Conservation (phyloP, 192 early-diverging fungal species). For the Gryganskiella cystojenkinii region DNA sequence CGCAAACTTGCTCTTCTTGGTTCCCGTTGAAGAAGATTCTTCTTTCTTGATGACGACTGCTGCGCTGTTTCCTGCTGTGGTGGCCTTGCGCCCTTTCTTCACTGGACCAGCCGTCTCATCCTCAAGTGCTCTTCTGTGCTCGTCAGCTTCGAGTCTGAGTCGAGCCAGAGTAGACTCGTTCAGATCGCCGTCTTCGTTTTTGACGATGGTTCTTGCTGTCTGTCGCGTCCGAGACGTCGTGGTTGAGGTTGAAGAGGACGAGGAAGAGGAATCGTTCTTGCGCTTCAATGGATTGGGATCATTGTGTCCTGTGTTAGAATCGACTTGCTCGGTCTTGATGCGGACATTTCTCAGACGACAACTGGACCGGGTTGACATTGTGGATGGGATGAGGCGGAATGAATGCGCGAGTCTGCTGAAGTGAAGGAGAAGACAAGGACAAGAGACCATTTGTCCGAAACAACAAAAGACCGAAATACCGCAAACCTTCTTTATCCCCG, state of each 20-base stretch:
- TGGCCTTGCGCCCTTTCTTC: neutral
- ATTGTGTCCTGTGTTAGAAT: neutral
- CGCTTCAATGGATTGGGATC: neutral
- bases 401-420: too few relatives aligned
- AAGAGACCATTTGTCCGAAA: too few relatives aligned
- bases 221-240: too few relatives aligned
- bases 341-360: slow-evolving; percentile 8
- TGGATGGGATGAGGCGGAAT: neutral
- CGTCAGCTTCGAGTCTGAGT: slow-evolving; percentile 31
- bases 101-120: neutral
- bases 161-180: slow-evolving; percentile 29
- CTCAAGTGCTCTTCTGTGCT: slow-evolving; percentile 20
- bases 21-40: neutral
- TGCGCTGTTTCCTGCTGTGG: neutral
- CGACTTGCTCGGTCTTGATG: slow-evolving; percentile 11
- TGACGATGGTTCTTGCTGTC: slow-evolving; percentile 18
- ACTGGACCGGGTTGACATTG: slow-evolving; percentile 39
- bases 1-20: slow-evolving; percentile 44
- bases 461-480: too few relatives aligned
- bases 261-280: neutral
- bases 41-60: neutral
- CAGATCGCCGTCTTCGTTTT: slow-evolving; percentile 38
- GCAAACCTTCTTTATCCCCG: too few relatives aligned
- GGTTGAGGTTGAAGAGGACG: too few relatives aligned
- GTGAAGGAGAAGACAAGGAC: neutral